Evolutionary conservation across 2,329 filamentous ascomycete genomes (phyloP).

Genomic region (Endothia cerciana): DNA sequence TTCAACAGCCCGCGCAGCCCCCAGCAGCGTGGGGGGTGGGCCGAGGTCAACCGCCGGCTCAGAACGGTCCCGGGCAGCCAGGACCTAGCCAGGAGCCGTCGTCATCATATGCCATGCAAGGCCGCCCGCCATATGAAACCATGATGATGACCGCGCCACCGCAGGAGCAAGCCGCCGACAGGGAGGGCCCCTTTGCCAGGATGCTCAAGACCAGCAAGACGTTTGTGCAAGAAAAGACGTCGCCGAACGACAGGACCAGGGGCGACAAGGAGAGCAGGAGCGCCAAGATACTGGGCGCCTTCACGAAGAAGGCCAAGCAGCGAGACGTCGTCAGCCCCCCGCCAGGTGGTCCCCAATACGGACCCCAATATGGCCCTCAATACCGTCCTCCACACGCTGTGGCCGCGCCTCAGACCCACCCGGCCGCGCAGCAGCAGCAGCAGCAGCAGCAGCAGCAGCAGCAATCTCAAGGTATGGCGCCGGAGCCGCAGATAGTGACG

Average conservation of each 20-base stretch:
- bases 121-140: conserved; percentile 18
- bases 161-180: conserved; percentile 26
- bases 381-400: conserved; percentile 16
- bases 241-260: conserved; percentile 31
- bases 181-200: conserved; percentile 30
- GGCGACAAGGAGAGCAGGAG: conserved; percentile 34
- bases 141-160: conserved; percentile 23
- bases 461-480: neutral
- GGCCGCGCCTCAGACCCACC: conserved; percentile 3
- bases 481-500: conserved; percentile 20
- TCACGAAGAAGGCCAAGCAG: conserved; percentile 34
- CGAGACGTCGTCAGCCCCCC: conserved; percentile 32
- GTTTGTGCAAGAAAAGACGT: conserved; percentile 28
- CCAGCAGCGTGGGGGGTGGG: conserved; percentile 22
- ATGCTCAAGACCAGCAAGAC: conserved; percentile 30
- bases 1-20: conserved; percentile 22
- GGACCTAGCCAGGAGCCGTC: conserved; percentile 17
- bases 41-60: neutral
- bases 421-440: conserved; percentile 12
- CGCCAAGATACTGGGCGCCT: conserved; percentile 33
- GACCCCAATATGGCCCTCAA: too few species aligned
- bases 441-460: neutral
- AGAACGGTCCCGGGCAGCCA: conserved; percentile 16
- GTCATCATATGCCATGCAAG: conserved; percentile 2
- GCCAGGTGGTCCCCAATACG: conserved; percentile 34